These are phyloP conservation scores for Arctostaphylos glauca DNA, from an alignment of 148 eudicot genomes.

Conservation along the genomic window DNA sequence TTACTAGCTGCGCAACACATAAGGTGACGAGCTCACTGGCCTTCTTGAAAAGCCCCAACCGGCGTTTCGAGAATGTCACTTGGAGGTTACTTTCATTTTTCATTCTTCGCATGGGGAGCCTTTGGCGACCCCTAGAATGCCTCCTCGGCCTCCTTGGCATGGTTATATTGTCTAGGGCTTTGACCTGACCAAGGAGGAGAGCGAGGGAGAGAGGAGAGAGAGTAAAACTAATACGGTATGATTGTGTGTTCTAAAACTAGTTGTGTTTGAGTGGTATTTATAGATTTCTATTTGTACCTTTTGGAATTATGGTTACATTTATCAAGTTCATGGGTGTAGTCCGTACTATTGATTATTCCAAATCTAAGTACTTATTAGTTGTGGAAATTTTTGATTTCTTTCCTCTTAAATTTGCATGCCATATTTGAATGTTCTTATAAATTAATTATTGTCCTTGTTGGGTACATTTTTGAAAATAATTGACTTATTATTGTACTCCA, in stretches of 20 bases:
- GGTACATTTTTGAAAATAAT: background rate
- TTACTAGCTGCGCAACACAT: slow-evolving; percentile 26
- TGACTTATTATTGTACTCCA: background rate
- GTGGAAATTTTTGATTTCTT: background rate
- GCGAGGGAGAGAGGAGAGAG: background rate
- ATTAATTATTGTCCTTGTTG: background rate
- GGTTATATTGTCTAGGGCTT: too few species aligned
- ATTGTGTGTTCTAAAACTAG: background rate
- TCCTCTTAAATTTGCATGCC: background rate
- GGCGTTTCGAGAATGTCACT: slow-evolving; percentile 38
- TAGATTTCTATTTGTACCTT: background rate
- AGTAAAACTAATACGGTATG: background rate
- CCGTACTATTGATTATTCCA: background rate
- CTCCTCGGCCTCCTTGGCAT: too few species aligned
- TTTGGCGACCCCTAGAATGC: slow-evolving; percentile 26
- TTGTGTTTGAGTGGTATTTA: background rate
- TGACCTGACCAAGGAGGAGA: too few species aligned
- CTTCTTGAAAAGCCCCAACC: slow-evolving; percentile 35
- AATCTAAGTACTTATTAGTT: background rate
- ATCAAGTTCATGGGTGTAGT: background rate
- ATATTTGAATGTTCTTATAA: background rate
- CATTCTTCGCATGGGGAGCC: slow-evolving; percentile 23
- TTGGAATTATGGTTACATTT: background rate
- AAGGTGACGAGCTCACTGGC: slow-evolving; percentile 36
- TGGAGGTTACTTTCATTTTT: slow-evolving; percentile 13